Evolutionary conservation across 768 basidiomycete species (phyloP), one percentile per base, ranked within the genome.

Genomic region (Exidia glandulosa): DNA sequence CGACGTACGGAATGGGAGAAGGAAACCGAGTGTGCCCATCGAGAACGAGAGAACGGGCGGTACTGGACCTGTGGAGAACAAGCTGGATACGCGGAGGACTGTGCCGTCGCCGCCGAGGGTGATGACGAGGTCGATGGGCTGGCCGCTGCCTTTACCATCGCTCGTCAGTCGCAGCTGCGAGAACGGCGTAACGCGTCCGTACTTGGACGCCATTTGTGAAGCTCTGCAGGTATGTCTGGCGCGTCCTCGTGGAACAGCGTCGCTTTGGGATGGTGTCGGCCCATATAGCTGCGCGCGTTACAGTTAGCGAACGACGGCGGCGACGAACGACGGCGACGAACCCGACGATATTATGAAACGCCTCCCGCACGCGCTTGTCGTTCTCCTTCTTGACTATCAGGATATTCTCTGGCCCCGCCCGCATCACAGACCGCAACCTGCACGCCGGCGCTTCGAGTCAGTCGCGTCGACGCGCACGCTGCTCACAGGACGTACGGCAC

Each of bases 71-170:
- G 83, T 76, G 64, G 85, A 88, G 71, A 97, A 97, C 9, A 97
- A 74, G 6, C 91, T 91, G 1, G 94, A 94, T 0, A 92, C 90
- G 68, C 94, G 93, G 1, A 97, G 79, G 56, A 96, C 94, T 4
- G 94, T 96, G 9, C 94, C 94, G 68, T 97, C 94, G 33, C 94
- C 94, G 50, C 94, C 94, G 1, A 97, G 74, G 0, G 94, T 95
- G 30, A 96, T 83, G 23, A 96, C 86, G 9, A 97, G 76, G 69
- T 93, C 89, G 60, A 95, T 88, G 59, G 79, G 79, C 63, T 84
- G 76, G 3, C 85, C 75, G 56, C 74, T 73, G 48, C 9, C 9
- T 10, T 10, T 37, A 9, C 9, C 9, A 19, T 6, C 27, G 41
- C 32, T 2, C 31, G 16, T 3, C 13, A 37, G 25, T 30, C 33